Evolutionary conservation across 208 protist genomes (phyloP), one percentile per base, ranked within the genome.

Genomic region (Trypanosoma scelopori): DNA sequence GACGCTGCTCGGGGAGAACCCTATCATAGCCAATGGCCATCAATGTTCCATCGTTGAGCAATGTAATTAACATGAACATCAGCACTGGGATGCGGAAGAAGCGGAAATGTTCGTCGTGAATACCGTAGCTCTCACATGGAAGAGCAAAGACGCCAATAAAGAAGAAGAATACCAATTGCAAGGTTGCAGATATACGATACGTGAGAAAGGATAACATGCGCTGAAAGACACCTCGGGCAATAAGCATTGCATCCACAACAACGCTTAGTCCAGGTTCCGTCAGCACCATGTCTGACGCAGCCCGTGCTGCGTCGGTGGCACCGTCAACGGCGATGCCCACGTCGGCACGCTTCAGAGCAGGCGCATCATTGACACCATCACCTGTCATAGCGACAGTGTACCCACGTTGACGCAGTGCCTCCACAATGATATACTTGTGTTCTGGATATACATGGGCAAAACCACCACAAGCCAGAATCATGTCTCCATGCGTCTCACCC

Each of bases 301-400:
- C 84, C 13, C 93, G 81, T n/a, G 96, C 94, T 3, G 92, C 93
- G 65, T 96, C 96, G 18, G 97, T 98, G 42, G 94, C 76, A 53
- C 89, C 94, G 49, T 94, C 83, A 41, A 99, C 95, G 51, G 97
- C 96, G 81, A 99, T 94, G 51, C 96, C 96, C 57, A 99, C 92
- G 82, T 99, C 84, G n/a, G 97, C 92, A 51, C 87, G 82, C 79
- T 98, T 98, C 52, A 99, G 69, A 18, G 97, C 94, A 43, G 96
- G 96, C 22, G 96, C 88, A 74, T 99, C 97, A 79, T 98, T 98
- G 4, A 98, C 94, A 58, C 97, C 98, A 82, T 99, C 98, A 61
- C 98, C 98, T 50, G 96, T 99, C 97, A 99, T 98, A 58, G 94
- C 96, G 32, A 92, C 86, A 23, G 94, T 89, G 75, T 94, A 91